Base-by-base conservation (phyloP, 805 yeast species). In the Isabelozyma heimii region DNA sequence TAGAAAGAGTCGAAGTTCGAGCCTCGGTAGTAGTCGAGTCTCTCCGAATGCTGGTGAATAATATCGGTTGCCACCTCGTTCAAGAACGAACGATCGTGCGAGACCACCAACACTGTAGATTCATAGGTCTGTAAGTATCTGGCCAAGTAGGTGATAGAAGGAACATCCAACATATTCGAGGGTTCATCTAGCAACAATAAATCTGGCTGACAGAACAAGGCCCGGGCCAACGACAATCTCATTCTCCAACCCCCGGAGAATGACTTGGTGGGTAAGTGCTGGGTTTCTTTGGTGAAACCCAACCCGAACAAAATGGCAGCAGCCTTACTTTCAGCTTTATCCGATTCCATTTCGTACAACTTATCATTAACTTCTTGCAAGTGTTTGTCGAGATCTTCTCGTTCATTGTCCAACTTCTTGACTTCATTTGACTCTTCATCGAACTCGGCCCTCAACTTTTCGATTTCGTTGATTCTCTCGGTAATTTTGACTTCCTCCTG, bases 201-300 rank as follows among this genome's bases (percentile, higher is more conserved):
- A 68, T 94, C 99, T 0, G 99, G 99, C 65, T 90, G 86, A 80
- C 97, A 92, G 79, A 94, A 94, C 65, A 94, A 79, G 0, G 99
- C 99, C 72, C 99, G 84, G 3, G 99, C 99, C 52, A 94, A 79
- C n/a, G 97, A 89, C 55, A 94, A 80, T 77, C 99, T 88, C 99
- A 94, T 94, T 81, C 99, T 87, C 99, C 99, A 94, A 84, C 99
- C 99, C 82, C 99, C 99, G 46, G 97, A 91, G 67, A 94, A 94
- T 26, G 91, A 80, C 56, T 90, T 92, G 5, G 98, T 91, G 30
- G 97, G 85, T 54, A 77, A 77, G 43, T 76, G 72, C 67, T 94
- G 99, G 5, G 97, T 81, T 60, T 87, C 96, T 53, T 82, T 81
- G 43, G 96, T 84, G 76, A 94, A 94, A 48, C 99, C 99, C 53